These are phyloP conservation scores for Eucalyptus regnans DNA, from an alignment of 345 rosid genomes.

Conservation along the genomic window DNA sequence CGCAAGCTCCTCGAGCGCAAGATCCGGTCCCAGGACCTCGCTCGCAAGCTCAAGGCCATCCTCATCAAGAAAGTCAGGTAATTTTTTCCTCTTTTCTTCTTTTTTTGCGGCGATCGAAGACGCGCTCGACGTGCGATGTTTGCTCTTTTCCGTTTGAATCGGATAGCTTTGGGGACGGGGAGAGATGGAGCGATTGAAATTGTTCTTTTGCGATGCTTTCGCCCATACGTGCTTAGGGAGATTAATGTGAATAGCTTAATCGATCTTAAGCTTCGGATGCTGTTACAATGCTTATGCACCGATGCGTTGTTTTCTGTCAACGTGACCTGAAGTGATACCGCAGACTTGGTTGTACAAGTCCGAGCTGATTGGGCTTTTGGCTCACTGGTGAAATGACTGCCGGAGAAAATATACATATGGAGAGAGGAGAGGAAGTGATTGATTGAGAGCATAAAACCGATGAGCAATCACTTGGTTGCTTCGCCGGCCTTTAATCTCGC, in stretches of 20 bases:
- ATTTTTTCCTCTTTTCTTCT: neutral
- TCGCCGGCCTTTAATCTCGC: neutral
- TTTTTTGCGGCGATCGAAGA: neutral
- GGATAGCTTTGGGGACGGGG: neutral
- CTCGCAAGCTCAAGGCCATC: constrained; percentile 71
- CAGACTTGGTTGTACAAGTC: neutral
- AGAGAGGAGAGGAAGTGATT: neutral
- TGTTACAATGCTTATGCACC: neutral
- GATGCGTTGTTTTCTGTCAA: neutral
- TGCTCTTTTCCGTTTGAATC: neutral
- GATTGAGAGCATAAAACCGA: neutral
- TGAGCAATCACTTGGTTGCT: neutral
- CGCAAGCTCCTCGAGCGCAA: constrained; percentile 58
- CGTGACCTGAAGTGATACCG: neutral
- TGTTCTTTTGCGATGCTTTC: neutral
- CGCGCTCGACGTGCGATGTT: neutral
- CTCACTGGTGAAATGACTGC: neutral
- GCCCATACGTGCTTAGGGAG: neutral
- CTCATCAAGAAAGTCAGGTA: constrained; percentile 72
- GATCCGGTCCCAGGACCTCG: constrained; percentile 57
- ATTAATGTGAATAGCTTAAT: neutral
- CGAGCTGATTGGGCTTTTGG: neutral
- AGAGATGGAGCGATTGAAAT: neutral
- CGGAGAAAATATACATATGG: neutral
- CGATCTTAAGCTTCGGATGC: neutral